A percentile compares a stretch with the other conserved stretches of the same genome.
These are phyloP conservation scores for Solanum dulcamara DNA, from an alignment of 257 asterid species.

Conservation along the genomic window DNA sequence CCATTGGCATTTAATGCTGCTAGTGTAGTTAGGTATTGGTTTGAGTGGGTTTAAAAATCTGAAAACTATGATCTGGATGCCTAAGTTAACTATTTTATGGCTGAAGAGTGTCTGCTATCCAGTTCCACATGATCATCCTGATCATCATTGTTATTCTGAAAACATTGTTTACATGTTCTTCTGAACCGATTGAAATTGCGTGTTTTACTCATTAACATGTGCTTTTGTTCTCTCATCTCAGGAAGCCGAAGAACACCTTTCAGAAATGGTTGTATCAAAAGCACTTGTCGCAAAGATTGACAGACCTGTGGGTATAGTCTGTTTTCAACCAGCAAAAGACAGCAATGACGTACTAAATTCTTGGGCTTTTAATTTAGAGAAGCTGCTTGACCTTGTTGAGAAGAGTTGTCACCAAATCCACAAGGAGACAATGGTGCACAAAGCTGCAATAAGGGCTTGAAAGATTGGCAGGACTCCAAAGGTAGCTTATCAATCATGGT, in stretches of 20 bases:
- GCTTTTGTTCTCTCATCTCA: conserved; percentile 8
- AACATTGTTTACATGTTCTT: neutral
- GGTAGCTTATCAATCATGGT: neutral
- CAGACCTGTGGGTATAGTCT: conserved; percentile 65
- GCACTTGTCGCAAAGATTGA: conserved; percentile 83
- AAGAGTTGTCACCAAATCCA: conserved; percentile 99
- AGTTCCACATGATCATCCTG: neutral
- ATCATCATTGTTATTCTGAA: neutral
- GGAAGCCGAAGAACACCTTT: conserved; percentile 92
- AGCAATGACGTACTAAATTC: conserved; percentile 82
- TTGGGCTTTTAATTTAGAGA: conserved; percentile 85
- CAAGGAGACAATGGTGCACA: conserved; percentile 96
- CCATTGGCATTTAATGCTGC: neutral
- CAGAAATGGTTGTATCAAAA: conserved; percentile 97
- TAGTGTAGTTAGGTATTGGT: neutral
- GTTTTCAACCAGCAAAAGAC: conserved; percentile 68
- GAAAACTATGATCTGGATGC: neutral
- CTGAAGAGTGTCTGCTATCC: neutral
- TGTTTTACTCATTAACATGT: neutral
- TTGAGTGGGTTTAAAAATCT: neutral
- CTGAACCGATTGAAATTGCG: neutral
- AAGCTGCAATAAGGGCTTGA: conserved; percentile 60
- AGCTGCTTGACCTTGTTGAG: conserved; percentile 97
- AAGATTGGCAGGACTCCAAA: neutral
- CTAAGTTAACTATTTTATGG: neutral